phyloP scores from a whole-genome alignment of 768 basidiomycete species.

The Daedaleopsis sinensis region DNA sequence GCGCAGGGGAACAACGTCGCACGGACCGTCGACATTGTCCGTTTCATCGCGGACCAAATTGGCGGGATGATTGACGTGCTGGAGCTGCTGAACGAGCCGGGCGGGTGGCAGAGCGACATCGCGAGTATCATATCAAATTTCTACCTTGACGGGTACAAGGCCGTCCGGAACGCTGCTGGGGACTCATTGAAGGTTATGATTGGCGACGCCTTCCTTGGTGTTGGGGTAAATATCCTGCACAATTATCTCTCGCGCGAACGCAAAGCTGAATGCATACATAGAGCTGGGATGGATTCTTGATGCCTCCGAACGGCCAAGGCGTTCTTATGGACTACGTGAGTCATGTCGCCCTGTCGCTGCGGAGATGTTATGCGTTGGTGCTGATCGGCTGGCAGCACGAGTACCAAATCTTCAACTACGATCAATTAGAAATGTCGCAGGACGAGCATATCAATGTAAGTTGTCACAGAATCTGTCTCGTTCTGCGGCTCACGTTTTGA shows the following conservation, averaged over 20 bases:
- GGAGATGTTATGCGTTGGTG: too few species aligned
- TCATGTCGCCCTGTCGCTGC: neutral
- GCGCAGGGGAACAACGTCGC: constrained; percentile 47
- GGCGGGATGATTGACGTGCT: constrained; percentile 63
- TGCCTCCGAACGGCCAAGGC: constrained; percentile 51
- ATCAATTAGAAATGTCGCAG: constrained; percentile 54
- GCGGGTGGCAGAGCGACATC: constrained; percentile 48
- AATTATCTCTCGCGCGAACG: neutral
- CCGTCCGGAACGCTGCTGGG: constrained; percentile 54
- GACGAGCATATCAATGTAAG: constrained; percentile 58
- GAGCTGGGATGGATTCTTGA: constrained; percentile 65
- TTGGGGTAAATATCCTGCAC: constrained; percentile 40
- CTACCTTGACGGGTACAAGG: constrained; percentile 62
- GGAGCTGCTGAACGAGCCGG: constrained; percentile 73
- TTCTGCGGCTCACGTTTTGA: neutral
- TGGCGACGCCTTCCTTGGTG: constrained; percentile 70
- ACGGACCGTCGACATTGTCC: constrained; percentile 59
- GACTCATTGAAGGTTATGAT: constrained; percentile 63
- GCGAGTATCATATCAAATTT: constrained; percentile 55
- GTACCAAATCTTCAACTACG: constrained; percentile 72
- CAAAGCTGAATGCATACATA: constrained; percentile 23
- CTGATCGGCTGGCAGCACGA: constrained; percentile 51
- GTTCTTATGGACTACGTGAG: constrained; percentile 70
- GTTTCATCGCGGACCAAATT: constrained; percentile 54
- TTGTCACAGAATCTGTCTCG: neutral